A percentile compares a stretch with the other conserved stretches of the same genome.
Conservation (phyloP, 1,284 basidiomycete genomes). For the Chalciporus sp. region DNA sequence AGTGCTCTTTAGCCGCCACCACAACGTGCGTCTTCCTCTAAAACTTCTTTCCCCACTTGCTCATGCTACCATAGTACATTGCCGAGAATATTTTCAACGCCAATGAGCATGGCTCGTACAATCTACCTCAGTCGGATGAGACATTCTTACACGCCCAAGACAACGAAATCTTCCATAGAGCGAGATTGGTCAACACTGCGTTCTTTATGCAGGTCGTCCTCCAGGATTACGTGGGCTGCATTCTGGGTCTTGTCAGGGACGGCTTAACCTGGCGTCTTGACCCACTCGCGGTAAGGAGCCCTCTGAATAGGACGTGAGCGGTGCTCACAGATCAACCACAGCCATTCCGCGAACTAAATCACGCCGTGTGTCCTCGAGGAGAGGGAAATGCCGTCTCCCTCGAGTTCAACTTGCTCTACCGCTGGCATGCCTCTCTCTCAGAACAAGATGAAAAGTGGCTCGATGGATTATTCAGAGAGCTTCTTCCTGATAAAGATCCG, state of each 20-base stretch:
- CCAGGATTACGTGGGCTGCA: conserved; percentile 67
- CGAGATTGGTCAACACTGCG: conserved; percentile 74
- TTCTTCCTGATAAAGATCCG: conserved; percentile 47
- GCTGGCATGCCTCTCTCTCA: conserved; percentile 75
- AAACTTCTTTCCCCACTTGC: not conserved
- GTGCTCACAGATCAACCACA: conserved; percentile 1
- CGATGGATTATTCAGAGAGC: conserved; percentile 45
- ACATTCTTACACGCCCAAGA: conserved; percentile 50
- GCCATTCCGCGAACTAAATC: conserved; percentile 28
- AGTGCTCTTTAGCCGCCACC: conserved; percentile 72
- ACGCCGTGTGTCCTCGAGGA: conserved; percentile 51
- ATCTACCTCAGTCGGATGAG: conserved; percentile 23
- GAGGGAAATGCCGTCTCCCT: conserved; percentile 73
- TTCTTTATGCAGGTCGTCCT: conserved; percentile 71
- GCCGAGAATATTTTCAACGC: conserved; percentile 69
- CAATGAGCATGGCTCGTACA: conserved; percentile 60
- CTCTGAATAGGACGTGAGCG: not conserved
- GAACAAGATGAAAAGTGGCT: conserved; percentile 64
- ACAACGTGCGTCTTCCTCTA: conserved; percentile 54
- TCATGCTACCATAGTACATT: conserved; percentile 54
- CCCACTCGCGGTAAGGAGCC: conserved; percentile 43
- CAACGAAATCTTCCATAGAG: conserved; percentile 75
- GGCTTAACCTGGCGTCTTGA: conserved; percentile 50
- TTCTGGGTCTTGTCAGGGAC: conserved; percentile 51
- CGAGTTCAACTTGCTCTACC: conserved; percentile 76